Evolutionary conservation across 176 grass and related monocot species (phyloP), one percentile per base, ranked within the genome.

Genomic region (Oryza nivara): DNA sequence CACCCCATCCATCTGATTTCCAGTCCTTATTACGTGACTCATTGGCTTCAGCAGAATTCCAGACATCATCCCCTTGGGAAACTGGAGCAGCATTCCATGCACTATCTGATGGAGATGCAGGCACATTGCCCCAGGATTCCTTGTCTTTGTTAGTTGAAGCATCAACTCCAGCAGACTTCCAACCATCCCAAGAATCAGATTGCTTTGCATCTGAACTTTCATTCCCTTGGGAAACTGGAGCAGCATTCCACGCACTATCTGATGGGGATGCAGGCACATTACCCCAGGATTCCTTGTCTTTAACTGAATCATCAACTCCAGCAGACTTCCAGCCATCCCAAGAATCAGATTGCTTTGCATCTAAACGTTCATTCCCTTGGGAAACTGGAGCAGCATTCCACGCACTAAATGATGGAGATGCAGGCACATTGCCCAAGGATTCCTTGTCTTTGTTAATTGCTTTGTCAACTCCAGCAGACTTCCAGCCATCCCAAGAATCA

Each of bases 1-100:
- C 82, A 86, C 76, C 78, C 95, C 92, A 98, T 67, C 91, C 89
- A 79, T 89, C 83, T 70, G 90, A 68, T 84, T 91, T 96, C 92
- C 92, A 88, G 43, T 82, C 78, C 79, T 86, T 96, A 66, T 72
- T 79, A 77, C 60, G 66, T 86, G 82, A 66, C 81, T 65, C 88
- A 51, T 64, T 75, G 71, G 22, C 76, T 64, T 52, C 80, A 48
- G 45, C 68, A 76, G 80, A 86, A 68, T 76, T 75, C 81, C 84
- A 80, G 32, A 34, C 76, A 75, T 76, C 25, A 11, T 77, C 54
- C 19, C 68, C 72, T 22, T 70, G 23, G 63, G 78, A 68, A 81
- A 67, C 63, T 67, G 71, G 78, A 56, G 71, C 23, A 61, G 78
- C 78, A 82, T 75, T 75, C 71, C 49, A 56, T 8, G 72, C 51